Conservation (phyloP, 306 rosid genomes). For the Trichosanthes cucumerina region DNA sequence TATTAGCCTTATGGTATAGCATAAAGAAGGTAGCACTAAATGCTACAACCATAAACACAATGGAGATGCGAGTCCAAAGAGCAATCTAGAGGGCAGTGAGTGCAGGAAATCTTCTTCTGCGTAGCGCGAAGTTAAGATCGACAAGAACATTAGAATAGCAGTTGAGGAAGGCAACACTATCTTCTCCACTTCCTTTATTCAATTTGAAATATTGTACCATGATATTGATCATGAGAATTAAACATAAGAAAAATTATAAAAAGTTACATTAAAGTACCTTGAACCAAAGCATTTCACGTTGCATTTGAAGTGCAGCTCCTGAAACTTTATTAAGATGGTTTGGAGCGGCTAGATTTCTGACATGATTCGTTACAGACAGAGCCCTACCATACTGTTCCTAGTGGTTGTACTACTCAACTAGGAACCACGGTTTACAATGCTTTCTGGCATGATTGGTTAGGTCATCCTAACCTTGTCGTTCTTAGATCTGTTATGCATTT, state of each 20-base stretch:
- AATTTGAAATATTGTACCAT: not conserved
- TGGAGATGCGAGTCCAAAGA: constrained; percentile 1
- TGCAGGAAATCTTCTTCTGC: constrained; percentile 7
- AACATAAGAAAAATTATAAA: too few species aligned
- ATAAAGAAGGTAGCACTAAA: constrained; percentile 1
- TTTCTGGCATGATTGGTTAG: not conserved
- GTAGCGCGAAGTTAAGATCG: constrained; percentile 3
- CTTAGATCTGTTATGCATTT: too few species aligned
- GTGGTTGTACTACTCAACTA: not conserved
- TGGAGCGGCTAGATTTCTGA: constrained; percentile 11
- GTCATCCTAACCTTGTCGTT: not conserved
- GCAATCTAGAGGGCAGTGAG: not conserved
- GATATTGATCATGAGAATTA: too few species aligned
- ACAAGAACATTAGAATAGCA: not conserved
- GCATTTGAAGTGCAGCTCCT: constrained; percentile 29
- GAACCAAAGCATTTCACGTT: constrained; percentile 22
- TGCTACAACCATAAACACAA: not conserved
- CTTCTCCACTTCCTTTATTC: constrained; percentile 39
- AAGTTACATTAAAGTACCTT: too few species aligned
- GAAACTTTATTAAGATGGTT: constrained; percentile 19
- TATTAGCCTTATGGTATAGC: not conserved
- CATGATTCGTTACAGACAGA: too few species aligned
- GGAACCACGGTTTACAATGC: too few species aligned
- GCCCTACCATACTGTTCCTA: too few species aligned
- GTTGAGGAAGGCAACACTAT: constrained; percentile 13